Evolutionary conservation across 1,139 yeast genomes (phyloP).

Genomic region (Scheffersomyces quercinus): DNA sequence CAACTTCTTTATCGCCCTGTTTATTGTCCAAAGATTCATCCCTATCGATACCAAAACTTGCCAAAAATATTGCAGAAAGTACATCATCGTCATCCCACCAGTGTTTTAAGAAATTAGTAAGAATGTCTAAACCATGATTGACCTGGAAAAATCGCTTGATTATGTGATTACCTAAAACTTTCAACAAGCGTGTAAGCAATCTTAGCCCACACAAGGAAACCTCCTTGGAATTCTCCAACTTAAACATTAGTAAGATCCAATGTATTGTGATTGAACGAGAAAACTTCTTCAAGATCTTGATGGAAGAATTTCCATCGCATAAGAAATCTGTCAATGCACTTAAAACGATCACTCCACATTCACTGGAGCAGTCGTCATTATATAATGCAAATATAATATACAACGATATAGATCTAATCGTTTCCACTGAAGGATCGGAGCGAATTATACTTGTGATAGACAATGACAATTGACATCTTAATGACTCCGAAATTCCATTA

Average conservation of each 20-base stretch:
- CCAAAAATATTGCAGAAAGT: conserved; percentile 33
- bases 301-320: conserved; percentile 33
- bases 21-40: not conserved
- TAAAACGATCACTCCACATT: conserved; percentile 31
- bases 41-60: conserved; percentile 41
- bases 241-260: conserved; percentile 62
- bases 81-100: conserved; percentile 50
- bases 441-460: conserved; percentile 25
- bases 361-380: conserved; percentile 25
- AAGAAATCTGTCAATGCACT: conserved; percentile 30
- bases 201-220: conserved; percentile 50
- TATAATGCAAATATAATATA: conserved; percentile 41
- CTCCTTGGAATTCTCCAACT: conserved; percentile 32
- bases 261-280: conserved; percentile 62
- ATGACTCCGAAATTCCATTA: conserved; percentile 11
- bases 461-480: conserved; percentile 18
- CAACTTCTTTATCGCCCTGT: not conserved
- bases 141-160: conserved; percentile 51
- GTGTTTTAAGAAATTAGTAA: conserved; percentile 44
- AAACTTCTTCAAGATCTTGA: conserved; percentile 45
- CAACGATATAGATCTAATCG: conserved; percentile 34
- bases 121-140: conserved; percentile 54
- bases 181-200: conserved; percentile 51
- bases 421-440: conserved; percentile 40
- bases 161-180: conserved; percentile 46